A percentile compares a stretch with the other conserved stretches of the same genome.
These are phyloP conservation scores for Fusarium torulosum DNA, from an alignment of 2,329 filamentous ascomycete genomes.

Conservation along the genomic window DNA sequence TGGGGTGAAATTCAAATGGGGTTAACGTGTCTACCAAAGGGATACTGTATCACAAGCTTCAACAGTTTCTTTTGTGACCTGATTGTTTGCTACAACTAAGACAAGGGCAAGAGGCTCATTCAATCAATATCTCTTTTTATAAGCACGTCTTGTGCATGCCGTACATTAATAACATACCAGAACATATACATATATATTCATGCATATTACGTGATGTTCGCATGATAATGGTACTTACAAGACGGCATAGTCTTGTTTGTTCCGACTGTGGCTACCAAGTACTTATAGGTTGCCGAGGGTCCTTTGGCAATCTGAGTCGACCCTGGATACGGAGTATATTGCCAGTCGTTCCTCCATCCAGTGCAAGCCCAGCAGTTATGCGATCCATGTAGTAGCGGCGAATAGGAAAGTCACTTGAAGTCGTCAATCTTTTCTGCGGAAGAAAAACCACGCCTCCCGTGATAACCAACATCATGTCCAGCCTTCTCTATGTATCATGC, in stretches of 20 bases:
- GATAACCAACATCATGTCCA: too few species aligned
- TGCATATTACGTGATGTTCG: not conserved
- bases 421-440: too few species aligned
- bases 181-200: not conserved
- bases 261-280: not conserved
- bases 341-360: constrained; percentile 32
- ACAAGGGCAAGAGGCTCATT: not conserved
- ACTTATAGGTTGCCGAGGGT: constrained; percentile 4
- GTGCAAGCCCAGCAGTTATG: too few species aligned
- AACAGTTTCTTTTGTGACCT: constrained; percentile 24
- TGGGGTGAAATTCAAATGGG: constrained; percentile 27
- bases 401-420: too few species aligned
- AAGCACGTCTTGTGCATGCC: constrained; percentile 1
- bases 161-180: not conserved
- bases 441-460: too few species aligned
- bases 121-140: constrained; percentile 1
- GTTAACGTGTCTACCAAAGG: constrained; percentile 19
- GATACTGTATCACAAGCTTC: constrained; percentile 17
- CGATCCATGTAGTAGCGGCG: too few species aligned
- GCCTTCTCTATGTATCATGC: too few species aligned
- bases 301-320: constrained; percentile 3
- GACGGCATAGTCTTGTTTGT: not conserved
- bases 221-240: not conserved
- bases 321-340: constrained; percentile 32
- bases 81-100: not conserved